These are phyloP conservation scores for Aeminium ludgeri DNA, from an alignment of 495 filamentous ascomycete species.

Conservation along the genomic window DNA sequence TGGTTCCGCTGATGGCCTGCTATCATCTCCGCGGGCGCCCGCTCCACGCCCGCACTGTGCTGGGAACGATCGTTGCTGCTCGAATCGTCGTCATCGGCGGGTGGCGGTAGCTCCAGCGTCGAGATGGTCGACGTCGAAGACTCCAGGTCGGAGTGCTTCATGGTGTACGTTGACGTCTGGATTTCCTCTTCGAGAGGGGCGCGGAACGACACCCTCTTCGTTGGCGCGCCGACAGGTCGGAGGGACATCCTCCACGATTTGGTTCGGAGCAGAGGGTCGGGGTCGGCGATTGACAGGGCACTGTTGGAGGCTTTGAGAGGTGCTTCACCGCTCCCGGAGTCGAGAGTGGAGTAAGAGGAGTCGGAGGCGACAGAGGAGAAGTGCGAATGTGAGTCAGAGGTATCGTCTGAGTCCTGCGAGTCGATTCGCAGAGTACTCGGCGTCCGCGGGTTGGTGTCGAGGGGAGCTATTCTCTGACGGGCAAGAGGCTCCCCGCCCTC, in stretches of 20 bases:
- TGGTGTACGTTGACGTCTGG: conserved; percentile 33
- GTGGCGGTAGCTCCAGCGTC: conserved; percentile 4
- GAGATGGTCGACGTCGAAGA: conserved; percentile 7
- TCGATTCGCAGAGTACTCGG: conserved; percentile 14
- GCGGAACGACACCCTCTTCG: conserved; percentile 40
- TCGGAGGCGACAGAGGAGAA: conserved; percentile 7
- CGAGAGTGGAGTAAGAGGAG: conserved; percentile 8
- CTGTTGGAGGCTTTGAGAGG: conserved; percentile 25
- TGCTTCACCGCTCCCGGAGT: conserved; percentile 7
- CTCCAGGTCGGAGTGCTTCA: conserved; percentile 35
- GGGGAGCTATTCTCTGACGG: background rate
- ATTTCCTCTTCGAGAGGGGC: conserved; percentile 39
- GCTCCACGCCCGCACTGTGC: no score
- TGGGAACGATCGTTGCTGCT: no score
- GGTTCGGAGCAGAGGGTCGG: conserved; percentile 23
- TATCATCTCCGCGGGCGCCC: background rate
- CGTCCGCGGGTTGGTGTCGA: conserved; percentile 1
- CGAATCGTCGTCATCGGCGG: conserved; percentile 4
- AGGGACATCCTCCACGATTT: conserved; percentile 25
- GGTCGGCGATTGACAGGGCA: conserved; percentile 23
- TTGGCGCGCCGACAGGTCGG: conserved; percentile 38
- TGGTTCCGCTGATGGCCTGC: background rate
- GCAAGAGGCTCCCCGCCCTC: conserved; percentile 26
- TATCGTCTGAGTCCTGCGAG: conserved; percentile 24
- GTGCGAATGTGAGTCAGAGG: conserved; percentile 13